Percentiles rank a stretch among this genome's conserved stretches.
Conservation (phyloP, 129 eudicot genomes). For the Arctium minus region DNA sequence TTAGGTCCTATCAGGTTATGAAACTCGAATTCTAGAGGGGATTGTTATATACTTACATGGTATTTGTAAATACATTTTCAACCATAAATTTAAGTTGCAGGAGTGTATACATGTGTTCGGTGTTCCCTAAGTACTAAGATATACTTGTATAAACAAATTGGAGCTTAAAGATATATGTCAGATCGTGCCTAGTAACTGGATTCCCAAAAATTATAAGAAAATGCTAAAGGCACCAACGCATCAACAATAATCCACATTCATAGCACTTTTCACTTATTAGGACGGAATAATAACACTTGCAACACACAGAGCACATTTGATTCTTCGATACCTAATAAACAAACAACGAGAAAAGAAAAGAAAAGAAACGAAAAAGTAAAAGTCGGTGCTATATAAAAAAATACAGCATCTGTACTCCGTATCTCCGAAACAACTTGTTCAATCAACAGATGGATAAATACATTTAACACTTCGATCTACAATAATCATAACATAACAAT, state of each 20-base stretch:
- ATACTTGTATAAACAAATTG: neutral
- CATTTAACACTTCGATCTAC: neutral
- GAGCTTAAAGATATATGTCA: neutral
- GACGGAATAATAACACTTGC: neutral
- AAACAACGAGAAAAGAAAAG: neutral
- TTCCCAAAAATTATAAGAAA: neutral
- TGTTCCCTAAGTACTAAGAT: neutral
- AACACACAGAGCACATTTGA: neutral
- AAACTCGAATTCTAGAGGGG: neutral
- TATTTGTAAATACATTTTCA: neutral
- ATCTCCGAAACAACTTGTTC: neutral
- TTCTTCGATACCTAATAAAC: constrained; percentile 10
- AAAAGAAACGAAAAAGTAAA: constrained; percentile 5
- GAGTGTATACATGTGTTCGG: neutral
- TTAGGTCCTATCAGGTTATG: neutral
- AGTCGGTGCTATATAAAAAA: neutral
- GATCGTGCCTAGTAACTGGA: neutral
- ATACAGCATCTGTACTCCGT: neutral
- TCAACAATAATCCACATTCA: neutral
- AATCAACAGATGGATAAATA: neutral
- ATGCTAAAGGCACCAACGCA: neutral
- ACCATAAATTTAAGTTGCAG: neutral
- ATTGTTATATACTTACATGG: neutral
- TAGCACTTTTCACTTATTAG: neutral
- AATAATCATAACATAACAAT: neutral